Percentiles rank a stretch among this genome's conserved stretches.
Conservation (phyloP, 495 filamentous ascomycete species). For the Neurospora discreta region DNA sequence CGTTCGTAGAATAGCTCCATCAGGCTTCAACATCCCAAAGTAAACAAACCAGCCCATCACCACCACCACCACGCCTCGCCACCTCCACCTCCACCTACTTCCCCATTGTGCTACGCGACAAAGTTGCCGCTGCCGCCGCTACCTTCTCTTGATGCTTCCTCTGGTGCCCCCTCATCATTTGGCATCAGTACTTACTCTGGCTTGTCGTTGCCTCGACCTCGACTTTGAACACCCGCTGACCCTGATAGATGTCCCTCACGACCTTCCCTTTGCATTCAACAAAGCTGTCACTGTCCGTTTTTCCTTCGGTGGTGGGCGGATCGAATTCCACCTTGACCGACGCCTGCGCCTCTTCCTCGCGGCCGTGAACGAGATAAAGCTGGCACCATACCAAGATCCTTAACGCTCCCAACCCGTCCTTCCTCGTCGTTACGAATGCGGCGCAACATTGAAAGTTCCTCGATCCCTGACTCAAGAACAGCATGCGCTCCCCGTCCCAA, state of each 20-base stretch:
- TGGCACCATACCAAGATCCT: not conserved
- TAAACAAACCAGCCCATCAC: not conserved
- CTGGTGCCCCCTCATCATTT: not conserved
- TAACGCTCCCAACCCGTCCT: not conserved
- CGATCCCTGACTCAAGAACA: conserved; percentile 11
- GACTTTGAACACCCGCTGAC: not conserved
- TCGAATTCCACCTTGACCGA: not conserved
- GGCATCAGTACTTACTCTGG: not conserved
- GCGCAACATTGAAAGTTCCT: not conserved
- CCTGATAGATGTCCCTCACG: not conserved
- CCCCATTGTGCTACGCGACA: not conserved
- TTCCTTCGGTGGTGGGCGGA: not conserved
- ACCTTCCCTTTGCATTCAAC: not conserved
- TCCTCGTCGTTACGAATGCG: not conserved
- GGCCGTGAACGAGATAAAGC: not conserved
- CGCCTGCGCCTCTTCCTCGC: not conserved
- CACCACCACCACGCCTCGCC: not conserved
- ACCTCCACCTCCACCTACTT: too few species aligned
- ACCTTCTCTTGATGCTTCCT: not conserved
- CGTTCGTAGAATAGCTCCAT: not conserved
- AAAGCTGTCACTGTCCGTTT: not conserved
- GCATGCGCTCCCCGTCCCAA: conserved; percentile 8
- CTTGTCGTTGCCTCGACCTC: not conserved
- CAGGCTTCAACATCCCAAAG: not conserved
- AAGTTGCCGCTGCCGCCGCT: not conserved